A percentile compares a stretch with the other conserved stretches of the same genome.
phyloP scores from a whole-genome alignment of 2,329 filamentous ascomycete species.

The Aspergillus sp. region DNA sequence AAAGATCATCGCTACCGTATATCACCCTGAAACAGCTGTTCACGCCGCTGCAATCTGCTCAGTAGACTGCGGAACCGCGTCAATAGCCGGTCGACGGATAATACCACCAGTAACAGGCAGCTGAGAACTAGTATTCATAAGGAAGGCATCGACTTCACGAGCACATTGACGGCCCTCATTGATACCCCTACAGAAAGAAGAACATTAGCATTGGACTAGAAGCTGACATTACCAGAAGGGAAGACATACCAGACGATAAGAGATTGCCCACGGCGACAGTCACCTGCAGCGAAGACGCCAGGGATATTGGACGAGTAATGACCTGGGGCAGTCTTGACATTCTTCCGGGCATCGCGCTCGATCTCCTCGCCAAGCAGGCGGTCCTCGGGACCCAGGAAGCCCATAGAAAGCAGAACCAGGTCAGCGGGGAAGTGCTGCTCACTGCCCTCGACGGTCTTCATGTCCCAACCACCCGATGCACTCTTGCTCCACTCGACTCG shows the following conservation, averaged over 20 bases:
- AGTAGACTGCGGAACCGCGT: slow-evolving; percentile 30
- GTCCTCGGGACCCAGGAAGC: slow-evolving; percentile 89
- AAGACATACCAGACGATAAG: slow-evolving; percentile 81
- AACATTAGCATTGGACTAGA: no score
- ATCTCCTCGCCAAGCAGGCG: slow-evolving; percentile 79
- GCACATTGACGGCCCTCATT: slow-evolving; percentile 92
- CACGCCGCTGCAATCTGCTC: slow-evolving; percentile 25
- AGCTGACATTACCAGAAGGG: neutral
- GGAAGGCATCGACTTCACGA: slow-evolving; percentile 81
- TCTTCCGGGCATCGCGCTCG: slow-evolving; percentile 87
- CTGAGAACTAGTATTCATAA: slow-evolving; percentile 64
- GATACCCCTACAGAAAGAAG: slow-evolving; percentile 59
- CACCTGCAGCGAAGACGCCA: slow-evolving; percentile 87
- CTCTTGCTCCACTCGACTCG: slow-evolving; percentile 95
- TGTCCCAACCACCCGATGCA: slow-evolving; percentile 85
- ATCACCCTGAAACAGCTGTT: slow-evolving; percentile 3
- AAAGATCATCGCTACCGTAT: slow-evolving; percentile 12
- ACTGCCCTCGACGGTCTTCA: slow-evolving; percentile 91
- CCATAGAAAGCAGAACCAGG: slow-evolving; percentile 90
- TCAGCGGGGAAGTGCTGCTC: slow-evolving; percentile 96
- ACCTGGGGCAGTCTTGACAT: slow-evolving; percentile 84
- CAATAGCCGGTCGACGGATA: slow-evolving; percentile 62
- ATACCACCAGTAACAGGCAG: slow-evolving; percentile 91
- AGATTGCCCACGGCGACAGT: slow-evolving; percentile 89
- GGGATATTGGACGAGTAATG: slow-evolving; percentile 82